A percentile compares a stretch with the other conserved stretches of the same genome.
phyloP scores from a whole-genome alignment of 495 filamentous ascomycete species.

The Neurospora africana region DNA sequence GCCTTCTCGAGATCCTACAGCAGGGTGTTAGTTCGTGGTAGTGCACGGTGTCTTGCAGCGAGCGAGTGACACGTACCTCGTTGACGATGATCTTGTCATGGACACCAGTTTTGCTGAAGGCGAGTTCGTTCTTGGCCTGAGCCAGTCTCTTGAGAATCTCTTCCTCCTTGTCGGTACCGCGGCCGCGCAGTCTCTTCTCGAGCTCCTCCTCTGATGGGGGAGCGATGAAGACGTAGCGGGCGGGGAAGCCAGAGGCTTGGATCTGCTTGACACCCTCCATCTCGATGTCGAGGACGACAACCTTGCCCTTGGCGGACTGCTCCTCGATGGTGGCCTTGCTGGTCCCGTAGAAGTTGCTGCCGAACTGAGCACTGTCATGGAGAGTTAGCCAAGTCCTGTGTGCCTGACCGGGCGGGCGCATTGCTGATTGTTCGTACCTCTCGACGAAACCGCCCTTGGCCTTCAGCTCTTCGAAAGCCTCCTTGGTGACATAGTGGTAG shows the following conservation, averaged over 20 bases:
- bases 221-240: conserved; percentile 76
- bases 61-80: conserved; percentile 33
- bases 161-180: conserved; percentile 76
- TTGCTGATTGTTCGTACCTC: conserved; percentile 10
- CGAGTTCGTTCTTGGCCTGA: conserved; percentile 75
- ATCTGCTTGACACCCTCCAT: conserved; percentile 99
- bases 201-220: conserved; percentile 68
- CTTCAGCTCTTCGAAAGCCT: conserved; percentile 59
- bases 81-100: conserved; percentile 87
- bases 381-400: background rate
- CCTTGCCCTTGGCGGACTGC: conserved; percentile 54
- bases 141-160: conserved; percentile 60
- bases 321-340: conserved; percentile 64
- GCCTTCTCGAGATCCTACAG: conserved; percentile 61
- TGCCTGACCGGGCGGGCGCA: background rate
- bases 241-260: conserved; percentile 59
- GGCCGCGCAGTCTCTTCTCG: conserved; percentile 65
- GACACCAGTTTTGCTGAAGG: conserved; percentile 62
- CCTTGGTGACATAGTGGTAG: conserved; percentile 69
- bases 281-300: conserved; percentile 79
- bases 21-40: background rate
- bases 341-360: conserved; percentile 84
- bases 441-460: conserved; percentile 72
- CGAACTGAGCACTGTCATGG: conserved; percentile 59
- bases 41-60: background rate